These are phyloP conservation scores for Aspergillus glaucus DNA, from an alignment of 2,329 filamentous ascomycete genomes.

Conservation along the genomic window DNA sequence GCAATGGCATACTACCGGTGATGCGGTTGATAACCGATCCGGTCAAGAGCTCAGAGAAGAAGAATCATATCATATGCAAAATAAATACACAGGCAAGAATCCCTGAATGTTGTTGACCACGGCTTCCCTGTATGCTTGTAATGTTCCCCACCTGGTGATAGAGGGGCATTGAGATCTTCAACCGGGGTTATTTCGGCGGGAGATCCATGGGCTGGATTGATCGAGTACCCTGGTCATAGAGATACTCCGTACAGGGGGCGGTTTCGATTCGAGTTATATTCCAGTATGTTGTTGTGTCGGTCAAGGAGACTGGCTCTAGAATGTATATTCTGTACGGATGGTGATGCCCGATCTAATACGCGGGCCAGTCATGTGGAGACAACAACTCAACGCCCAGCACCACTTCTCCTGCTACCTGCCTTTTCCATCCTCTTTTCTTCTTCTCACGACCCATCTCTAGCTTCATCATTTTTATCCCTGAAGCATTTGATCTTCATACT, in stretches of 20 bases:
- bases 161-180: not conserved
- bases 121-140: not conserved
- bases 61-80: no score
- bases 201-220: not conserved
- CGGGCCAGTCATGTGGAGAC: not conserved
- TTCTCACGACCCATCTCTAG: not conserved
- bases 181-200: not conserved
- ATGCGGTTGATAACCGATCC: no score
- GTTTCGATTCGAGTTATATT: no score
- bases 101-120: not conserved
- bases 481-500: not conserved
- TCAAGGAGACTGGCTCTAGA: no score
- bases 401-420: not conserved
- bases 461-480: not conserved
- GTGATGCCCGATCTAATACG: no score
- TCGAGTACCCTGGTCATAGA: no score
- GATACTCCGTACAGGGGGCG: no score
- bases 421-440: not conserved
- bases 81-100: not conserved
- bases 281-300: no score
- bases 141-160: not conserved
- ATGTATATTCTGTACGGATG: no score
- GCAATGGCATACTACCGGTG: no score
- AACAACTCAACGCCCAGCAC: not conserved
- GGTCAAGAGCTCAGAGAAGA: no score